Evolutionary conservation across 139 green algal species (phyloP).

Genomic region (Picochlorum sp.): DNA sequence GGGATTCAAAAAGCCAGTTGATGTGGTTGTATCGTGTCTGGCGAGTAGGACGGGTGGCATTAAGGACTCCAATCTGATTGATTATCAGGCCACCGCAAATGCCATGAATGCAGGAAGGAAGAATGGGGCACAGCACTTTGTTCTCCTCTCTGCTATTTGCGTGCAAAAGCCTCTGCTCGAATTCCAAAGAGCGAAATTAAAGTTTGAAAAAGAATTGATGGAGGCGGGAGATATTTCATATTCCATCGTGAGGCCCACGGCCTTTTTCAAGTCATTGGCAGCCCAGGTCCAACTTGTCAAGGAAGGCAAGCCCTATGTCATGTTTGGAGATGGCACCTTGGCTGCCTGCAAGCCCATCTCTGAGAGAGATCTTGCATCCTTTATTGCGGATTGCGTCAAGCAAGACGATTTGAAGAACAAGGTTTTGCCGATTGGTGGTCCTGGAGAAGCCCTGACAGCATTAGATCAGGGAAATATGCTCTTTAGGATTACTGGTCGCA

Average conservation of each 20-base stretch:
- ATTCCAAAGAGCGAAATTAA: constrained; percentile 97
- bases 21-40: constrained; percentile 97
- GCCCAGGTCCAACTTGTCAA: constrained; percentile 88
- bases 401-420: constrained; percentile 49
- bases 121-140: constrained; percentile 74
- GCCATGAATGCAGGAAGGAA: constrained; percentile 64
- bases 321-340: constrained; percentile 96
- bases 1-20: constrained; percentile 69
- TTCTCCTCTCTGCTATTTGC: constrained; percentile 96
- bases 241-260: constrained; percentile 94
- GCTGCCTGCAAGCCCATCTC: constrained; percentile 98
- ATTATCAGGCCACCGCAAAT: constrained; percentile 96
- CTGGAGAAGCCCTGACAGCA: constrained; percentile 75
- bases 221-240: constrained; percentile 72
- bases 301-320: constrained; percentile 93
- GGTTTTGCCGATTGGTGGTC: constrained; percentile 92
- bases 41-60: constrained; percentile 78
- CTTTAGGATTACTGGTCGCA: constrained; percentile 74
- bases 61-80: constrained; percentile 93
- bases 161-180: constrained; percentile 97
- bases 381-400: constrained; percentile 83
- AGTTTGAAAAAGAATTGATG: constrained; percentile 67
- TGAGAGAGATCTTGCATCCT: constrained; percentile 83
- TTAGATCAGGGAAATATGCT: constrained; percentile 87
- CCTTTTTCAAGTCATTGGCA: constrained; percentile 98